A percentile compares a stretch with the other conserved stretches of the same genome.
phyloP scores from a whole-genome alignment of 768 basidiomycete genomes.

The Naganishia vaughanmartiniae region DNA sequence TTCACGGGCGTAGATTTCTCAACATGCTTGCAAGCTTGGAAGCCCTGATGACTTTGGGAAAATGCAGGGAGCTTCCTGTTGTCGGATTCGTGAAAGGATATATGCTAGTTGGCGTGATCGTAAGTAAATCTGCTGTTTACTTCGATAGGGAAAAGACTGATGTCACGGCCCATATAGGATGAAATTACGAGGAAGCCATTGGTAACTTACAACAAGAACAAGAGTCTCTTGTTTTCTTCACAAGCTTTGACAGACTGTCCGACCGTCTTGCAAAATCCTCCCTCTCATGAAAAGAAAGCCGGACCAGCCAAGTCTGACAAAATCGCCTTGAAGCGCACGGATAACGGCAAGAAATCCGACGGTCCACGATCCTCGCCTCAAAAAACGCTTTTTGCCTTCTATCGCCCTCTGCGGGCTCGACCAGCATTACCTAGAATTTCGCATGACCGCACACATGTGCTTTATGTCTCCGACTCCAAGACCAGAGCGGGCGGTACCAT shows the following conservation, averaged over 20 bases:
- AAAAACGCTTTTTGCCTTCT: slow-evolving; percentile 29
- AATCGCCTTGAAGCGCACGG: neutral
- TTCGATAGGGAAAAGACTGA: neutral
- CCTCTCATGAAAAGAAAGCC: neutral
- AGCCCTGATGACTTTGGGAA: slow-evolving; percentile 56
- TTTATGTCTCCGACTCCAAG: slow-evolving; percentile 52
- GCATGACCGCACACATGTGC: slow-evolving; percentile 36
- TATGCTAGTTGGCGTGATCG: slow-evolving; percentile 72
- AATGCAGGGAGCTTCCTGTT: slow-evolving; percentile 75
- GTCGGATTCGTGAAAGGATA: slow-evolving; percentile 69
- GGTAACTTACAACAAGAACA: slow-evolving; percentile 1
- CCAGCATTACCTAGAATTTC: neutral
- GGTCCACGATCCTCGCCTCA: slow-evolving; percentile 15
- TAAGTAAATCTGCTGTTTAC: neutral
- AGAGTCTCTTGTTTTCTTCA: slow-evolving; percentile 35
- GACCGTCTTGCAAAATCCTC: neutral
- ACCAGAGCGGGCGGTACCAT: slow-evolving; percentile 46
- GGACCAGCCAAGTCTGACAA: neutral
- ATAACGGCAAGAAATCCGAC: neutral
- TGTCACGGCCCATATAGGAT: slow-evolving; percentile 37
- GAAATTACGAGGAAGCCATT: slow-evolving; percentile 48
- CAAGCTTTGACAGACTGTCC: slow-evolving; percentile 28
- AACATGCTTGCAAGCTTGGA: slow-evolving; percentile 69
- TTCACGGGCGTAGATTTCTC: slow-evolving; percentile 58
- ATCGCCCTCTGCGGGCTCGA: slow-evolving; percentile 1